Evolutionary conservation across 768 basidiomycete species (phyloP), one percentile per base, ranked within the genome.

Genomic region (Mrakia hoshinonis): DNA sequence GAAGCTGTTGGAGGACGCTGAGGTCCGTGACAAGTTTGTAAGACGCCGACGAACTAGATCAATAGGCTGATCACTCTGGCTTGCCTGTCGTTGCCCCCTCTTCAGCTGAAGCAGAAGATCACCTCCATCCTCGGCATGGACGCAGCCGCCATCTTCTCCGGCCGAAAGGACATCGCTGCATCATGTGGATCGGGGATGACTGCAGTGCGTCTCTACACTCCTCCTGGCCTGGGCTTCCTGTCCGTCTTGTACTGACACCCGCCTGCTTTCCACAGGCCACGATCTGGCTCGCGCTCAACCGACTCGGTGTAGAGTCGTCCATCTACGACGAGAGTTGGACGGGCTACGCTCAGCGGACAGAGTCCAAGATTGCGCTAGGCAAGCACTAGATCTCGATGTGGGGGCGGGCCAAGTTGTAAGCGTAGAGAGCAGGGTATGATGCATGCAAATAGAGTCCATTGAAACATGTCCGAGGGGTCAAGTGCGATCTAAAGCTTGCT

Each of bases 271-370:
- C 24, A 2, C 46, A 66, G 65, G 65, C 85, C 3, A 83, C 97
- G 18, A 83, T 97, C 7, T 97, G 96, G 94, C 83, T 97, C 70
- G 93, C 91, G n/a, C 82, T 96, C 73, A 85, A 89, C 78, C 81
- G 82, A 15, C 77, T 74, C 29, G 81, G 75, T 4, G 74, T 89
- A 49, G 77, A 75, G 67, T 71, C 76, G 29, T 85, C 84, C n/a
- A 79, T 98, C 13, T 99, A 98, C 77, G 96, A 99, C 75, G 96
- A 99, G 93, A 92, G 91, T 36, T 98, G 95, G 95, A 90, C 90
- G 2, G 95, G 95, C 3, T 98, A 96, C 78, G 92, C 92, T 2
- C 81, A 84, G 79, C 83, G 92, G 69, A 76, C 84, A 18, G 83
- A 87, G 66, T 94, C 92, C 79, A 84, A 81, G 73, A 92, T 96